A percentile compares a stretch with the other conserved stretches of the same genome.
These are phyloP conservation scores for Tylopilus subfusipes DNA, from an alignment of 768 basidiomycete species.

Conservation along the genomic window DNA sequence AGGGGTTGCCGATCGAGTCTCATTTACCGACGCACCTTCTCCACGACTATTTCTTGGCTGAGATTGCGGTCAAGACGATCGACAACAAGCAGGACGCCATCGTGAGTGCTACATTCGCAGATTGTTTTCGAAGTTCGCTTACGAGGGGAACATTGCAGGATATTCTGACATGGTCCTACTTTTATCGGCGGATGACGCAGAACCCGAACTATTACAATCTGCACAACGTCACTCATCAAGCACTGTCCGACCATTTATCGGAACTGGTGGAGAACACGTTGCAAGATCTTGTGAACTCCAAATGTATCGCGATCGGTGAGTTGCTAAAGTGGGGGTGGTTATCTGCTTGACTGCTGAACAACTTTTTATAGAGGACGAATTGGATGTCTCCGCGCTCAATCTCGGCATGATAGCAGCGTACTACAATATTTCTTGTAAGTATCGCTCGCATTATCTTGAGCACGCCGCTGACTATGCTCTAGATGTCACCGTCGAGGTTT, in stretches of 20 bases:
- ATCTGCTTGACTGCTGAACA: background rate
- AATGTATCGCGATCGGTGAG: conserved; percentile 86
- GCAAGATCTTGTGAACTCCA: conserved; percentile 87
- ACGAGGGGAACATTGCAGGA: conserved; percentile 47
- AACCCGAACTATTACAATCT: conserved; percentile 96
- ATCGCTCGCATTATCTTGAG: background rate
- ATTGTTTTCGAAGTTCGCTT: background rate
- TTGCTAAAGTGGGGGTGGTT: conserved; percentile 14
- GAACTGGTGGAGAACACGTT: conserved; percentile 94
- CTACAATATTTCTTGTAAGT: conserved; percentile 88
- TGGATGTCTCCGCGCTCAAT: conserved; percentile 89
- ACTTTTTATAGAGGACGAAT: conserved; percentile 66
- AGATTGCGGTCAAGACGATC: conserved; percentile 97
- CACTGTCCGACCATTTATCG: conserved; percentile 92
- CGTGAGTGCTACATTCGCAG: conserved; percentile 41
- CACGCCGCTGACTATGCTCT: conserved; percentile 3
- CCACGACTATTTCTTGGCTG: conserved; percentile 97
- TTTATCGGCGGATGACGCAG: conserved; percentile 96
- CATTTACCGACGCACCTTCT: conserved; percentile 86
- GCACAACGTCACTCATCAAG: conserved; percentile 93
- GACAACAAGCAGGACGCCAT: conserved; percentile 99
- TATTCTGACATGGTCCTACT: conserved; percentile 97
- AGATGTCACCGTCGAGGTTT: conserved; percentile 97
- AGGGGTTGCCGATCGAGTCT: conserved; percentile 97
- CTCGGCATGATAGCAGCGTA: conserved; percentile 98